Evolutionary conservation across 306 rosid genomes (phyloP).

Genomic region (Ceratonia siliqua): DNA sequence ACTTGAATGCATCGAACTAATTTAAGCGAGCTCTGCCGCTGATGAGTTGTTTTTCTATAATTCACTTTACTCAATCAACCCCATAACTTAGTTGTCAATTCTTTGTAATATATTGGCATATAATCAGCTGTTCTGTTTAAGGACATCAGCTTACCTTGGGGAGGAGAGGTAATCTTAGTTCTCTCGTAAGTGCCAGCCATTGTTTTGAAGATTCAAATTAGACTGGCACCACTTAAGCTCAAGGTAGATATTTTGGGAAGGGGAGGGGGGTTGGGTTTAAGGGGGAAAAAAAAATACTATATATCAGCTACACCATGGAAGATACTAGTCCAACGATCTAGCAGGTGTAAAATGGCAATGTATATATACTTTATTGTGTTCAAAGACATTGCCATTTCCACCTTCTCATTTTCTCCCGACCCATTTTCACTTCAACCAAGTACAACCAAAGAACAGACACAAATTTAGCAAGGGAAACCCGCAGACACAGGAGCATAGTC

Average conservation of each 20-base stretch:
- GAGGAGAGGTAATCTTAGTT: not conserved
- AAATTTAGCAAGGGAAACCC: not conserved
- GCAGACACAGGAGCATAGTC: not conserved
- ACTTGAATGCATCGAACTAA: not conserved
- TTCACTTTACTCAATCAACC: not conserved
- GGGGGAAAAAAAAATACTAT: not conserved
- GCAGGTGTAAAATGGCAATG: not conserved
- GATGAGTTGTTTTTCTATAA: not conserved
- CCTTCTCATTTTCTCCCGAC: no score
- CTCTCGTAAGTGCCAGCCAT: not conserved
- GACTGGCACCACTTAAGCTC: not conserved
- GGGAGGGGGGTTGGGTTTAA: not conserved
- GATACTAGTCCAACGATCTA: no score
- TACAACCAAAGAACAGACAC: no score
- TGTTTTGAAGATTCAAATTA: no score
- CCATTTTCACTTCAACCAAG: no score
- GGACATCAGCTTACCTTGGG: not conserved
- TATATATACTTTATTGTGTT: not conserved
- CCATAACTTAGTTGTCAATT: not conserved
- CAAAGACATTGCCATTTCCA: no score
- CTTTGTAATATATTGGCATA: not conserved
- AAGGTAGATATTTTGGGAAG: not conserved
- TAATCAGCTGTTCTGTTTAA: no score
- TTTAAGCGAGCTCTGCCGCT: not conserved
- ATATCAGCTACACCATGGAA: no score